A percentile compares a stretch with the other conserved stretches of the same genome.
Evolutionary conservation across 805 yeast genomes (phyloP).

Genomic region (Yarrowia yakushimensis): DNA sequence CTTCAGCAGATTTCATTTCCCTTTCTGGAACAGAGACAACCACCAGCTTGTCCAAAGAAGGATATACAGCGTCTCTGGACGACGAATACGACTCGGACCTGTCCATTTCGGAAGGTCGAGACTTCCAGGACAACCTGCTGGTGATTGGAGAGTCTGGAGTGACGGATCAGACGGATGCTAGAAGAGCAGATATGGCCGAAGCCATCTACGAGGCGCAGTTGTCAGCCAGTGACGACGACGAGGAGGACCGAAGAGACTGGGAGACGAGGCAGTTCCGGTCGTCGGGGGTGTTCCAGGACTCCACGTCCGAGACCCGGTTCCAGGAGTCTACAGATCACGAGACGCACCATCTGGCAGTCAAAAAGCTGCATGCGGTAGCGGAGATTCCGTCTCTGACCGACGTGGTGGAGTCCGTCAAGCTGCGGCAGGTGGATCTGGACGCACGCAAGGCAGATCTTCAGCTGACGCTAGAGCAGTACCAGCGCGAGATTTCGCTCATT

Average conservation of each 20-base stretch:
- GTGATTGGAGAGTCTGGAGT: constrained; percentile 5
- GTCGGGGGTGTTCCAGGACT: background rate
- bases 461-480: constrained; percentile 25
- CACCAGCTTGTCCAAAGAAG: background rate
- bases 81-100: constrained; percentile 6
- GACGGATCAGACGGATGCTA: background rate
- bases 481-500: constrained; percentile 7
- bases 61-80: background rate
- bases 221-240: constrained; percentile 14
- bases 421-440: background rate
- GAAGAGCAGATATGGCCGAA: constrained; percentile 15
- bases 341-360: background rate
- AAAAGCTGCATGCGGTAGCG: background rate
- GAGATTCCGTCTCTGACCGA: constrained; percentile 4
- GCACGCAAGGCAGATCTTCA: background rate
- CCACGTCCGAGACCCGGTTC: background rate
- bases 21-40: background rate
- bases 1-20: background rate
- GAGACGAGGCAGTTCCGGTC: constrained; percentile 12
- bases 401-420: background rate
- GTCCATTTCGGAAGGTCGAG: constrained; percentile 1
- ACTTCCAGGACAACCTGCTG: constrained; percentile 3
- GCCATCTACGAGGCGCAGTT: constrained; percentile 17
- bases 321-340: background rate
- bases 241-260: constrained; percentile 3